Evolutionary conservation across 148 eudicot genomes (phyloP), one percentile per base, ranked within the genome.

Genomic region (Limonium bicolor): DNA sequence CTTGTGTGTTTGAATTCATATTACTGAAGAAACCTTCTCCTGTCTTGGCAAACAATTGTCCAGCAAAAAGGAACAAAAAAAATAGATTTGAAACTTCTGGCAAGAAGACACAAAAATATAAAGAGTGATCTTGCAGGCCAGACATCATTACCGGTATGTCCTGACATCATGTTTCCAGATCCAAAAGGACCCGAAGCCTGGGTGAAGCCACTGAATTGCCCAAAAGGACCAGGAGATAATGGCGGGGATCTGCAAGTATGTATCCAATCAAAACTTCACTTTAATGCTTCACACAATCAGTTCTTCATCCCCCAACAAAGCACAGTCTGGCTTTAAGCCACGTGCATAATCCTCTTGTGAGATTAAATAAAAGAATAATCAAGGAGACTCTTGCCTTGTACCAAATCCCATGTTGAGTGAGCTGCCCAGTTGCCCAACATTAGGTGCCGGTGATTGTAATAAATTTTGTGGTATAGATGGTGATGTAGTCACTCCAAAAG

Each of bases 351-450:
- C 40, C 39, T 24, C 17, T 41, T 14, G 3, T 14, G 8, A 17
- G 4, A 22, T 24, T 16, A 18, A 21, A 28, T 16, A 23, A 37
- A 22, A 41, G 13, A 5, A 51, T 22, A 22, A 33, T 30, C 28
- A 41, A 41, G 50, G 14, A 31, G 12, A 54, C 86, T n/a, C n/a
- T 62, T 61, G 67, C 85, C 71, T 71, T 48, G 36, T 50, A 57
- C 65, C 72, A 35, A 65, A 69, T 45, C 70, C 51, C 44, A 51
- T 29, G 57, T 67, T 72, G 31, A 68, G 50, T 40, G 76, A 55
- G 19, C 75, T 53, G 50, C 65, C 70, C 49, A 73, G 62, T 65
- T 83, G 97, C 53, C 68, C 56, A 63, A 77, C 77, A 60, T 81
- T 56, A 23, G 83, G 59, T 41, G 71, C 72, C 20, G 76, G 29